These are phyloP conservation scores for Plasmodium knowlesi DNA, from an alignment of 169 alveolate genomes.

Conservation along the genomic window DNA sequence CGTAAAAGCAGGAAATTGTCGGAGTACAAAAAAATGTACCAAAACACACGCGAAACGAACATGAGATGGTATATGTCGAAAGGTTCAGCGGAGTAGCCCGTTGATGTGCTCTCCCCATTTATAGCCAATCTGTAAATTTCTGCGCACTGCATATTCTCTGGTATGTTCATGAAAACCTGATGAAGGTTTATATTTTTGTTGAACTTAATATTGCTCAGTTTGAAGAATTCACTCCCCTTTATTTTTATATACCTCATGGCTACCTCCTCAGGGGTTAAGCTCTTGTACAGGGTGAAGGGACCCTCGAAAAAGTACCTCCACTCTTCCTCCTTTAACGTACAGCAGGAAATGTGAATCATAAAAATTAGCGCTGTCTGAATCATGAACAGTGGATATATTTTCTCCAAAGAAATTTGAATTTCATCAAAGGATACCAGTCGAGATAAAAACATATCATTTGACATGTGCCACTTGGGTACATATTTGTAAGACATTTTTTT, in stretches of 20 bases:
- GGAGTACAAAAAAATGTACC: slow-evolving; percentile 64
- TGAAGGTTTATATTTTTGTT: slow-evolving; percentile 50
- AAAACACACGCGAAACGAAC: slow-evolving; percentile 58
- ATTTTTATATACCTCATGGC: slow-evolving; percentile 62
- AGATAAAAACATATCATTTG: slow-evolving; percentile 75
- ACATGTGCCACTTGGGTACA: slow-evolving; percentile 75
- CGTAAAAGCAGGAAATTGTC: slow-evolving; percentile 62
- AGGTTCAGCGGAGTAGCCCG: slow-evolving; percentile 72
- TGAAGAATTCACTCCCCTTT: slow-evolving; percentile 40
- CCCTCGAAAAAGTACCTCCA: slow-evolving; percentile 63
- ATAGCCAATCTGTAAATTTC: slow-evolving; percentile 67
- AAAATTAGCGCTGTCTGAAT: slow-evolving; percentile 71
- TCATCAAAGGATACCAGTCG: slow-evolving; percentile 74
- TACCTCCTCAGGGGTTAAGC: slow-evolving; percentile 73
- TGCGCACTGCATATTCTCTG: slow-evolving; percentile 71
- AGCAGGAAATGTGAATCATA: slow-evolving; percentile 73
- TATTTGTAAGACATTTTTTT: slow-evolving; percentile 64
- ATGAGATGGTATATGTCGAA: slow-evolving; percentile 74
- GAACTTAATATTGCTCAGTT: slow-evolving; percentile 8
- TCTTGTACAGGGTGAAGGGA: slow-evolving; percentile 53
- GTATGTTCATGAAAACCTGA: slow-evolving; percentile 64
- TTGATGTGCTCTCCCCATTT: slow-evolving; percentile 56
- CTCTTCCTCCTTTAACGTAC: slow-evolving; percentile 51
- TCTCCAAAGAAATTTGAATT: slow-evolving; percentile 49
- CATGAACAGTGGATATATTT: slow-evolving; percentile 63